Percentiles rank a stretch among this genome's conserved stretches.
These are phyloP conservation scores for Cladosporium cucumerinum DNA, from an alignment of 2,329 filamentous ascomycete genomes.

Conservation along the genomic window DNA sequence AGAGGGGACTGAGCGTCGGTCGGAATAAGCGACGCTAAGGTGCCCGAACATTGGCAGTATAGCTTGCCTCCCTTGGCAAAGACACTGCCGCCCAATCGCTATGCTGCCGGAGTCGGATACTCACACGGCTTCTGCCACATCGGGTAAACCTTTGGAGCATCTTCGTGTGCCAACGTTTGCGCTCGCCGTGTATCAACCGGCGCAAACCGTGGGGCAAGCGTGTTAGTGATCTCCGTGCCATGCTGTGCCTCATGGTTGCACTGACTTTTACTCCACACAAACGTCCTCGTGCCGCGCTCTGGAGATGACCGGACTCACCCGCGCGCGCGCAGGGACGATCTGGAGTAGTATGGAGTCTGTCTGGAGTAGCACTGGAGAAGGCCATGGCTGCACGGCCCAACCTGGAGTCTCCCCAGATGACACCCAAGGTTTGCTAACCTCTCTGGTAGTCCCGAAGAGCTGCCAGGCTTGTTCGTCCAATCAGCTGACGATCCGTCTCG, in stretches of 20 bases:
- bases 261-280: slow-evolving; percentile 3
- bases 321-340: slow-evolving; percentile 1
- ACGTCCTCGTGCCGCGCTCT: slow-evolving; percentile 7
- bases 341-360: slow-evolving; percentile 8
- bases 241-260: background rate
- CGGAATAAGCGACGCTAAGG: slow-evolving; percentile 15
- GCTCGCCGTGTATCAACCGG: slow-evolving; percentile 10
- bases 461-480: background rate
- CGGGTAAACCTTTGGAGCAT: slow-evolving; percentile 6
- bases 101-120: slow-evolving; percentile 5
- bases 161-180: background rate
- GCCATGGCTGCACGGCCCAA: slow-evolving; percentile 12
- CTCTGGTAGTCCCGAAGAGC: background rate
- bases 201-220: background rate
- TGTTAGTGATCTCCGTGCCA: background rate
- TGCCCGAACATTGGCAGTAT: background rate
- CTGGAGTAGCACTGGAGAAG: slow-evolving; percentile 13
- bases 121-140: background rate
- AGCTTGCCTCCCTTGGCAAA: background rate
- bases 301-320: slow-evolving; percentile 5
- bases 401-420: slow-evolving; percentile 2
- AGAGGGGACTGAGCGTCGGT: background rate
- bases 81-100: background rate
- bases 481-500: slow-evolving; percentile 2
- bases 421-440: slow-evolving; percentile 6